Base-by-base conservation (phyloP, 129 eudicot species). In the Gnaphalium uliginosum region DNA sequence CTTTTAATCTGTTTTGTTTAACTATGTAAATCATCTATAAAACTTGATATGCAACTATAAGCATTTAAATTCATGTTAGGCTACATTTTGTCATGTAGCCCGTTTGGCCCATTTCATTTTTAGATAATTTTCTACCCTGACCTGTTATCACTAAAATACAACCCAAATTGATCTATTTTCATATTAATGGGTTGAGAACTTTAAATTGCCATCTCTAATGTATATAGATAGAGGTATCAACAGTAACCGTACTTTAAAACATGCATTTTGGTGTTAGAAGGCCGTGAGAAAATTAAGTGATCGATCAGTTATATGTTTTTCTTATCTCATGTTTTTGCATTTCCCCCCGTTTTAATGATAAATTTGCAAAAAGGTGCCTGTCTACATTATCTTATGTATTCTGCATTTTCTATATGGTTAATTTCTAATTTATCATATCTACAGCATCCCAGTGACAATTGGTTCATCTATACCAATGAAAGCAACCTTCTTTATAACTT, bases 401-500 rank as follows among this genome's bases (percentile, higher is more conserved):
- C 19, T 60, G 25, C 60, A 19, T 69, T 41, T 24, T 53, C 6
- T 62, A 6, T 68, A 57, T 32, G 46, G 33, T 68, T n/a, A 54
- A n/a, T 41, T 19, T 13, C 15, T 73, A 81, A 48, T 4, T 35
- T n/a, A 17, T 13, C 27, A 53, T 67, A 23, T 53, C 8, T 72
- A 76, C 90, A 90, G 97, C 4, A 88, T 91, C 67, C 92, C 95
- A 4, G 68, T 39, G 58, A 91, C 92, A 41, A 81, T 91, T 41
- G 97, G 97, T 5, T 88, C 87, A 25, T 87, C 92, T 29, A 88
- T 91, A 69, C 95, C 97, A 1, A 90, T 90, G 96, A 90, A 88
- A 75, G 96, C 94, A 66, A 88, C 96, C 27, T 86, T 87, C 69
- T 87, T 87, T 65, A 85, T 87, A 59, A 87, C 92, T 37, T 87